These are phyloP conservation scores for Dictyostelium intermedium DNA, from an alignment of 78 protist genomes.

Conservation along the genomic window DNA sequence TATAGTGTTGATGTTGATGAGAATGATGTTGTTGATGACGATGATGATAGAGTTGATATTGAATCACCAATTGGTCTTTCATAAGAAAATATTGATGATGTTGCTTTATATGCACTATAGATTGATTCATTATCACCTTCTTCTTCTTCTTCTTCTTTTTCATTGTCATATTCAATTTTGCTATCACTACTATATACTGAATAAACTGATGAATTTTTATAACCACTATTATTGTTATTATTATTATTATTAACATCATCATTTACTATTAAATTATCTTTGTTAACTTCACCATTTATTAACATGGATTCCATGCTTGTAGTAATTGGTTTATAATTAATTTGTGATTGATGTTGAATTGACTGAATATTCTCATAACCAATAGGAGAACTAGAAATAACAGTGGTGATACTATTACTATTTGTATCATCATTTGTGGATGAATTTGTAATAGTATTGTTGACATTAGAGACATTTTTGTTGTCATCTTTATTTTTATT, in stretches of 20 bases:
- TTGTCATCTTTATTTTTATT: neutral
- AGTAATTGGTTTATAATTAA: conserved; percentile 7
- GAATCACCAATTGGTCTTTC: neutral
- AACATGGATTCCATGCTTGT: neutral
- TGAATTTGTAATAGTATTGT: neutral
- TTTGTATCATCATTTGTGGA: neutral
- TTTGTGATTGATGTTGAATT: neutral
- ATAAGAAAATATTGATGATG: neutral
- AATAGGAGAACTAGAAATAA: neutral
- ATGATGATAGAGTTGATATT: neutral
- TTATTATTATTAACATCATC: neutral
- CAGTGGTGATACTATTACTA: neutral
- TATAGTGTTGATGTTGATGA: neutral
- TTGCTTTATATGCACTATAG: neutral
- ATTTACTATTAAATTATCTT: neutral
- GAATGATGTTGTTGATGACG: neutral
- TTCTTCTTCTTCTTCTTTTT: neutral
- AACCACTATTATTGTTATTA: neutral
- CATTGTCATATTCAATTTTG: neutral
- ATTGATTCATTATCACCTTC: neutral
- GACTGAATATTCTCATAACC: conserved; percentile 13
- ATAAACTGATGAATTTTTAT: neutral
- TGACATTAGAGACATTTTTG: neutral
- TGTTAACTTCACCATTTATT: neutral
- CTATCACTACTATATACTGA: neutral